Evolutionary conservation across 169 alveolate genomes (phyloP).

Genomic region (Eimeria praecox): DNA sequence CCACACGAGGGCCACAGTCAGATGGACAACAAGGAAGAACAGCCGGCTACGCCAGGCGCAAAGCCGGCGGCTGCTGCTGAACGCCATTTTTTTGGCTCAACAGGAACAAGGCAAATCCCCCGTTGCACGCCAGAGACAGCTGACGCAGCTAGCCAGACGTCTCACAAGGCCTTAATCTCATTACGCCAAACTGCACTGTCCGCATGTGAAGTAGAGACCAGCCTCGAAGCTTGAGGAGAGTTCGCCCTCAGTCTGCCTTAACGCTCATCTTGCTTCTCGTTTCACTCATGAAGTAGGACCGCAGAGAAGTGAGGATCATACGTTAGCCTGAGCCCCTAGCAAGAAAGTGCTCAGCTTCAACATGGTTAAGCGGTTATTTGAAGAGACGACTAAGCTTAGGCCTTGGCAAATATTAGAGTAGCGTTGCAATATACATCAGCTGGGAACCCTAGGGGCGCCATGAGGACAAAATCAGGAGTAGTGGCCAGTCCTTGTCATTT

Average conservation of each 20-base stretch:
- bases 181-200: neutral
- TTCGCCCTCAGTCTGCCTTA: neutral
- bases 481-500: neutral
- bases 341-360: neutral
- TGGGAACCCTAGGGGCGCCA: neutral
- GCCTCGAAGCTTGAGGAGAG: neutral
- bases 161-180: conserved; percentile 23
- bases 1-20: neutral
- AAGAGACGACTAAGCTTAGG: neutral
- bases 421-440: neutral
- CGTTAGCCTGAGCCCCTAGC: neutral
- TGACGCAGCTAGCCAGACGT: neutral
- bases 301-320: neutral
- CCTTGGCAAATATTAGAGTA: neutral
- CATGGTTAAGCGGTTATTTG: neutral
- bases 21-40: neutral
- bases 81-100: neutral
- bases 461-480: neutral
- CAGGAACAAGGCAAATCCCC: neutral
- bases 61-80: neutral
- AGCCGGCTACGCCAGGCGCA: conserved; percentile 41
- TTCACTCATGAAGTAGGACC: neutral
- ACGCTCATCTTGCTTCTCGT: neutral
- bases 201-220: neutral
- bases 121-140: neutral